Conservation (phyloP, 305 asterid genomes). For the Ruellia speciosa region DNA sequence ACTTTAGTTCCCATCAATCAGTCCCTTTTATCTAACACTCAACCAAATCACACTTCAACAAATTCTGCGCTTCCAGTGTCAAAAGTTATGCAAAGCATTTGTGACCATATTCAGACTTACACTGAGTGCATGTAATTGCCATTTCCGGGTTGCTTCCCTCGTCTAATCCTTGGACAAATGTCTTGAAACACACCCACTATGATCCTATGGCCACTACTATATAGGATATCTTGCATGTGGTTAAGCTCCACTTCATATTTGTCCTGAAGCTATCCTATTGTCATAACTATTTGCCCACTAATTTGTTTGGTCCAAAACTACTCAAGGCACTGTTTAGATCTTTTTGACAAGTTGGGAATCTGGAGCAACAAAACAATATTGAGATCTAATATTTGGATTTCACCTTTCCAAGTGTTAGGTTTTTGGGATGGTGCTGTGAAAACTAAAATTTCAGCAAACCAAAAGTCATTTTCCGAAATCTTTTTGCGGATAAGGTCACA, state of each 20-base stretch:
- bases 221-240: background rate
- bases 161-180: background rate
- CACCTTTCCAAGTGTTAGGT: background rate
- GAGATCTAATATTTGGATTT: background rate
- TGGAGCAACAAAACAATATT: conserved; percentile 3
- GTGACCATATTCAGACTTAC: conserved; percentile 1
- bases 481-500: background rate
- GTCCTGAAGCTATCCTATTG: conserved; percentile 6
- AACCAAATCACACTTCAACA: background rate
- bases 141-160: conserved; percentile 20
- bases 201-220: background rate
- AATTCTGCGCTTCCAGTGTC: background rate
- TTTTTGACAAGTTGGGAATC: conserved; percentile 3
- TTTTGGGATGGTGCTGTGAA: conserved; percentile 11
- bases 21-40: background rate
- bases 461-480: background rate
- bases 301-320: conserved; percentile 24
- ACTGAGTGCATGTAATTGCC: conserved; percentile 22
- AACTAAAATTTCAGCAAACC: conserved; percentile 8
- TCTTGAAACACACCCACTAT: background rate
- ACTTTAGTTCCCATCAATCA: conserved; percentile 2
- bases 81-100: background rate
- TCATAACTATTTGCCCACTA: conserved; percentile 16
- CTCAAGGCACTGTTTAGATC: background rate
- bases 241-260: conserved; percentile 11